A percentile compares a stretch with the other conserved stretches of the same genome.
These are phyloP conservation scores for Aspergillus wentii DNA, from an alignment of 495 filamentous ascomycete genomes.

Conservation along the genomic window DNA sequence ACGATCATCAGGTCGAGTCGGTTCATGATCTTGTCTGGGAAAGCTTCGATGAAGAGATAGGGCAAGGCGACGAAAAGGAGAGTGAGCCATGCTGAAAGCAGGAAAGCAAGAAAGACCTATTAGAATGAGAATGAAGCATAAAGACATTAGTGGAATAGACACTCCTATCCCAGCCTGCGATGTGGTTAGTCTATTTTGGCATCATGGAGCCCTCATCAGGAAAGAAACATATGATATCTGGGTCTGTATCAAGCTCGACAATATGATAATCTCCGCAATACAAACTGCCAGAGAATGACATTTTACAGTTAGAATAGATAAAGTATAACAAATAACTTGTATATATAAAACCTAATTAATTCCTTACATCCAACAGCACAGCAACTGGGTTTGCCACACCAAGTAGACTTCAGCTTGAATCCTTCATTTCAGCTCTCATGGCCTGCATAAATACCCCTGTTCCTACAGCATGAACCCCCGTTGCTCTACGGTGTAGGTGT, in stretches of 20 bases:
- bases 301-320: no score
- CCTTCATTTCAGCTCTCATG: no score
- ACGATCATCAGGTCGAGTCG: background rate
- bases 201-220: background rate
- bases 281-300: background rate
- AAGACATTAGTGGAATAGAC: background rate
- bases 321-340: no score
- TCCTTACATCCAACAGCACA: no score
- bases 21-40: background rate
- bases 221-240: background rate
- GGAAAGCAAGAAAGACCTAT: background rate
- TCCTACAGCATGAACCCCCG: no score
- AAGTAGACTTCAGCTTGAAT: no score
- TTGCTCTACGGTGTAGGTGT: no score
- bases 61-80: background rate
- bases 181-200: background rate
- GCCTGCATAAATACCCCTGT: no score
- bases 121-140: background rate
- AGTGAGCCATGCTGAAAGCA: background rate
- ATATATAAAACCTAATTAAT: no score
- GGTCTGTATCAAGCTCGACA: background rate
- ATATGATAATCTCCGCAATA: background rate
- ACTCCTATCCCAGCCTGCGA: background rate
- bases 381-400: no score
- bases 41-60: background rate